Percentiles rank a stretch among this genome's conserved stretches.
Conservation (phyloP, 176 grass and related monocot genomes). For the Ananas comosus region DNA sequence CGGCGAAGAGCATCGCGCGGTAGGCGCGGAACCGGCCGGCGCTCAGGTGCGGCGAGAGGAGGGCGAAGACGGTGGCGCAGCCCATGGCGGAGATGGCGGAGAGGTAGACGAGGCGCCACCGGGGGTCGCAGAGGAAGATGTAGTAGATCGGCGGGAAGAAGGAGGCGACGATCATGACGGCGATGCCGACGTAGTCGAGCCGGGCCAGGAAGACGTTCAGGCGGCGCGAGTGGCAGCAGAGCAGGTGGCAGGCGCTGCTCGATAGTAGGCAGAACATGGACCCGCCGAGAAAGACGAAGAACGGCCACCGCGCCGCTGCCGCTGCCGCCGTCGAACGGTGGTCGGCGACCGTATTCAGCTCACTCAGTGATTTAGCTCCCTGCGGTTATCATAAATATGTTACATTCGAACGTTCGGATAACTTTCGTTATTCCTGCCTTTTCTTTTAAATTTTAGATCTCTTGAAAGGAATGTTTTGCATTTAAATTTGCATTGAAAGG, state of each 20-base stretch:
- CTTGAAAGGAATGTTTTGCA: no score
- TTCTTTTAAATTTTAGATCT: no score
- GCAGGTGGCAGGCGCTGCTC: slow-evolving; percentile 84
- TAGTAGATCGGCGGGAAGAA: slow-evolving; percentile 98
- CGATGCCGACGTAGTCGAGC: slow-evolving; percentile 80
- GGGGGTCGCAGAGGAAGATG: slow-evolving; percentile 83
- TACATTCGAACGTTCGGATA: no score
- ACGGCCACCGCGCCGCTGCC: slow-evolving; percentile 51
- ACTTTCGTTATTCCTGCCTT: no score
- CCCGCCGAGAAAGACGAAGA: slow-evolving; percentile 76
- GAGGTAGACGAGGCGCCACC: slow-evolving; percentile 62
- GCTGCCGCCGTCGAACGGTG: not conserved
- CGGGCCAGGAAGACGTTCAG: slow-evolving; percentile 83
- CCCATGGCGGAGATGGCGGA: slow-evolving; percentile 56
- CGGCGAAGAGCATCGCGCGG: slow-evolving; percentile 68
- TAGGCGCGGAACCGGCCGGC: slow-evolving; percentile 42
- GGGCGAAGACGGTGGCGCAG: slow-evolving; percentile 48
- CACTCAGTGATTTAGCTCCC: slow-evolving; percentile 52
- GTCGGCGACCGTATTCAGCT: slow-evolving; percentile 26
- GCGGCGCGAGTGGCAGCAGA: slow-evolving; percentile 67
- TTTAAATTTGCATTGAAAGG: no score
- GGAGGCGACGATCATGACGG: slow-evolving; percentile 79
- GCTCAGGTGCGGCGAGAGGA: slow-evolving; percentile 57
- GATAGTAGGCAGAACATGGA: slow-evolving; percentile 92
- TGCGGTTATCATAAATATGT: not conserved